Evolutionary conservation across 139 green algal species (phyloP).

Genomic region (Pseudopediastrum boryanum): DNA sequence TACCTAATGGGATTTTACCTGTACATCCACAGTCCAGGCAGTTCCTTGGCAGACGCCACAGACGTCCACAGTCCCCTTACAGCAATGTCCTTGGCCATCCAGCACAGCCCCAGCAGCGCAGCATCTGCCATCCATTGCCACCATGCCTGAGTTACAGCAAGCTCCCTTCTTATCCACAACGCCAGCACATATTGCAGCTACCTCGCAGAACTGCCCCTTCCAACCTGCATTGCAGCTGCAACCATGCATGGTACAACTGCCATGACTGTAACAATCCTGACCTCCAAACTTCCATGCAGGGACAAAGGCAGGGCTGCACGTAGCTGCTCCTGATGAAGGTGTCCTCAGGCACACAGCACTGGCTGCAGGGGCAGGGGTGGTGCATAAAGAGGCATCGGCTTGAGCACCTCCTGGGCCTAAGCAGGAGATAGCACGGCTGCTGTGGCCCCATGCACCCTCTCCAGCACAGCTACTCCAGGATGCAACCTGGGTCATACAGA

Average conservation of each 20-base stretch:
- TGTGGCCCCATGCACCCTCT: slow-evolving; percentile 2
- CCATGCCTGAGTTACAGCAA: slow-evolving; percentile 38
- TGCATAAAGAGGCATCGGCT: background rate
- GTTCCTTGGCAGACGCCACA: slow-evolving; percentile 65
- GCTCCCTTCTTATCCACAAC: background rate
- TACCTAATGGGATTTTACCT: too few relatives aligned
- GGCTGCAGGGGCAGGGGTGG: background rate
- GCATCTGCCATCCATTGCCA: slow-evolving; percentile 38
- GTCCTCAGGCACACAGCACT: background rate
- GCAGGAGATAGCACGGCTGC: background rate
- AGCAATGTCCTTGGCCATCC: slow-evolving; percentile 55
- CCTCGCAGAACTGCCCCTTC: slow-evolving; percentile 29
- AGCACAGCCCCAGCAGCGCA: slow-evolving; percentile 37
- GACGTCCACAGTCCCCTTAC: slow-evolving; percentile 53
- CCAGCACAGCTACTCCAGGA: slow-evolving; percentile 40
- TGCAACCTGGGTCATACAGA: slow-evolving; percentile 10
- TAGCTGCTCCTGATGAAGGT: background rate
- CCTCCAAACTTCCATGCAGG: background rate
- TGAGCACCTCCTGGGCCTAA: background rate
- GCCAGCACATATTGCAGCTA: background rate
- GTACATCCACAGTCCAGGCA: slow-evolving; percentile 47
- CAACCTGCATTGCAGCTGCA: slow-evolving; percentile 14
- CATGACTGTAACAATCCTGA: slow-evolving; percentile 17
- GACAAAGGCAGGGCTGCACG: slow-evolving; percentile 24
- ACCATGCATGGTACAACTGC: slow-evolving; percentile 21